Conservation (phyloP, 768 basidiomycete genomes). For the Jaapia argillacea region DNA sequence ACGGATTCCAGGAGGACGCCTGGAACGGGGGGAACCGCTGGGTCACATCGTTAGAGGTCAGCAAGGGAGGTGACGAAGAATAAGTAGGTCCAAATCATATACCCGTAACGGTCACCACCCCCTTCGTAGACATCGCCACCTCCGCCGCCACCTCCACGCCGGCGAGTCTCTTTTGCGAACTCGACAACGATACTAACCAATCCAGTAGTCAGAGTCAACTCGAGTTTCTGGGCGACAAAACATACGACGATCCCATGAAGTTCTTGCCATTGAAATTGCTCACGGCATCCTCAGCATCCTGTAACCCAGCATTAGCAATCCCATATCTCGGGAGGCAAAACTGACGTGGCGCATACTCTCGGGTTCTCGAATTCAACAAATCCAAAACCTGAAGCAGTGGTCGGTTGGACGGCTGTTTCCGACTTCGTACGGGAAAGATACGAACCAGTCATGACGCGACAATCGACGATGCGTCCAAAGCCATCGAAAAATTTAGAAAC, state of each 20-base stretch:
- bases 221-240: constrained; percentile 5
- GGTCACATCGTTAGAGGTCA: too few relatives aligned
- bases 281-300: constrained; percentile 96
- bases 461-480: constrained; percentile 82
- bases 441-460: constrained; percentile 89
- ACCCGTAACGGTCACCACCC: constrained; percentile 27
- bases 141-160: constrained; percentile 70
- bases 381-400: constrained; percentile 87
- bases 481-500: constrained; percentile 85
- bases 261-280: constrained; percentile 78
- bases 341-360: constrained; percentile 48
- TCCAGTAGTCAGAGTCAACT: constrained; percentile 2
- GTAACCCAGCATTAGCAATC: not conserved
- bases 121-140: constrained; percentile 61
- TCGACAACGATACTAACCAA: constrained; percentile 80
- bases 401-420: too few relatives aligned
- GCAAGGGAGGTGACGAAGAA: too few relatives aligned
- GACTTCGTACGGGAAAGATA: constrained; percentile 8
- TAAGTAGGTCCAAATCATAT: not conserved
- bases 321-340: not conserved
- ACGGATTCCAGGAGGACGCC: constrained; percentile 74
- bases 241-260: constrained; percentile 83
- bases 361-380: constrained; percentile 93
- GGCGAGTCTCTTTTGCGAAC: constrained; percentile 88
- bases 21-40: constrained; percentile 55